phyloP scores from a whole-genome alignment of 179 eudicot genomes.

The Nepenthes alata region DNA sequence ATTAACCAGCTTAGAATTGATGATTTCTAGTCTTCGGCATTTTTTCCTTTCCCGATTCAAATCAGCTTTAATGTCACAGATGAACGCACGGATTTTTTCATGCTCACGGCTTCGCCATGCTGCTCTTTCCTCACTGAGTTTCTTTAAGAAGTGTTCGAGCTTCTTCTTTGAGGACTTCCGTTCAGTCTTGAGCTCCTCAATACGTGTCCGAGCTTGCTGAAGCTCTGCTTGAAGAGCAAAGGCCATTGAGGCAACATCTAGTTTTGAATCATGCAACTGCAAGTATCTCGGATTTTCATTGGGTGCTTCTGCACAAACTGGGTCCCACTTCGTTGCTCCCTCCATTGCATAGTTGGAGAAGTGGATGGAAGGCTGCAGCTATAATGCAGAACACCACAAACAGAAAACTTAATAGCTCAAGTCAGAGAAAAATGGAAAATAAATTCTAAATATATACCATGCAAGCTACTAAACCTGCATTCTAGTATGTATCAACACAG shows the following conservation, averaged over 20 bases:
- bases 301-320: conserved; percentile 5
- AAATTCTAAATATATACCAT: too few relatives aligned
- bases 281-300: background rate
- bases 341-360: conserved; percentile 11
- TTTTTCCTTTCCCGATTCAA: conserved; percentile 8
- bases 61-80: conserved; percentile 6
- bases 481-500: too few relatives aligned
- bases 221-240: conserved; percentile 10
- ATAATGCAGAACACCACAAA: background rate
- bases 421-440: too few relatives aligned
- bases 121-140: conserved; percentile 13
- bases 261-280: conserved; percentile 1
- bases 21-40: conserved; percentile 10
- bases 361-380: conserved; percentile 8
- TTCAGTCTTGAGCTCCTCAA: conserved; percentile 9
- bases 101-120: conserved; percentile 16
- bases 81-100: conserved; percentile 14
- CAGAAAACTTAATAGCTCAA: too few relatives aligned
- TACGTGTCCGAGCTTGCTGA: conserved; percentile 7
- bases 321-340: conserved; percentile 14
- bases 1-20: conserved; percentile 11
- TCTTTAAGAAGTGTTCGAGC: conserved; percentile 8
- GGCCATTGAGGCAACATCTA: conserved; percentile 1
- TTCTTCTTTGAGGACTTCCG: conserved; percentile 10
- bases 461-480: too few relatives aligned